Evolutionary conservation across 306 rosid species (phyloP), one percentile per base, ranked within the genome.

Genomic region (Casuarina cunninghamiana): DNA sequence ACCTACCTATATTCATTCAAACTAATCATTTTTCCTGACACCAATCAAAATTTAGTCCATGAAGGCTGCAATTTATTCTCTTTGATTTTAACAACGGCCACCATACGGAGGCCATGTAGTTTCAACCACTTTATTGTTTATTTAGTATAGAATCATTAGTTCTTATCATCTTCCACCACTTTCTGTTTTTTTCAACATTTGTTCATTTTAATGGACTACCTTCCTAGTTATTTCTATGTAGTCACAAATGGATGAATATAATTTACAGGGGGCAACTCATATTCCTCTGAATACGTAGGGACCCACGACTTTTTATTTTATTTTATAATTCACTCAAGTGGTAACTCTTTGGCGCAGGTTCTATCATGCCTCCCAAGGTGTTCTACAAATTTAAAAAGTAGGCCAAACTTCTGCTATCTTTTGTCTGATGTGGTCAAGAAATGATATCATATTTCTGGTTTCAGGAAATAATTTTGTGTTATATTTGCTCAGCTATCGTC

Each of bases 331-430:
- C 15, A 41, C 51, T 77, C 45, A 80, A 69, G 62, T 72, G 55
- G 50, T 74, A 17, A 63, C 55, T 81, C 57, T 67, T 87, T 84
- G 75, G 75, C 76, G 88, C 97, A 95, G 98, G 75, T 95, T 68
- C 83, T 95, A 37, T 92, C 97, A 32, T 89, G 97, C 85, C 96
- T 92, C 72, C 88, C 76, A 54, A 77, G 80, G 35, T 92, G 98
- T 85, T 84, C 86, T 41, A 81, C 93, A 44, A 72, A 80, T 85
- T 83, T 95, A 65, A 92, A 90, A 85, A 89, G 98, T 95, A 81
- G 26, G 97, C 73, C 57, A 38, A 82, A 17, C 6, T 26, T 26
- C 32, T 74, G 32, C 69, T 71, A 72, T 72, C 55, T 83, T 80
- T 45, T 53, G 38, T 42, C n/a, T 45, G 48, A 4, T 42, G 51